Base-by-base conservation (phyloP, 2,329 filamentous ascomycete genomes). In the Graphilbum ipis-grandicollis region DNA sequence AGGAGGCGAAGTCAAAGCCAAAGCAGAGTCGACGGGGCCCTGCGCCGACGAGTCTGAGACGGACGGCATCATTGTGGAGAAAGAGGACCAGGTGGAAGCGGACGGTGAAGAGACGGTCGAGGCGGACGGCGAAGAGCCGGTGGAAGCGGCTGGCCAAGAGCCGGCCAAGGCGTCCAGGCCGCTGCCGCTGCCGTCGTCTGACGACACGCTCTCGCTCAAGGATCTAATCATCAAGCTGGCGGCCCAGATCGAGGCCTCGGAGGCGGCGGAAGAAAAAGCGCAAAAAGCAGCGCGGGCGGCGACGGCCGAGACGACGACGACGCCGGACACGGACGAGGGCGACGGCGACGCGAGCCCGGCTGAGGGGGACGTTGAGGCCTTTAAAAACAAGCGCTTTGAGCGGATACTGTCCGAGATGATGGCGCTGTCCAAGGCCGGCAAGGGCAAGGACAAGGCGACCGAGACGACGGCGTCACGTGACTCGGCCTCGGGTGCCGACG, bases 141-240 rank as follows among this genome's bases (percentile, higher is more conserved):
- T n/a, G n/a, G n/a, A n/a, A n/a, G n/a, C n/a, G n/a, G n/a, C n/a
- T n/a, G n/a, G n/a, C n/a, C n/a, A n/a, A n/a, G n/a, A n/a, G n/a
- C n/a, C n/a, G n/a, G n/a, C n/a, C n/a, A n/a, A n/a, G n/a, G n/a
- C n/a, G n/a, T n/a, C n/a, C n/a, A n/a, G n/a, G n/a, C n/a, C n/a
- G n/a, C n/a, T n/a, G n/a, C n/a, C n/a, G n/a, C n/a, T n/a, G n/a
- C n/a, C 26, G 21, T 6, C 6, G 6, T 28, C 26, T 13, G 26
- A 28, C 26, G 41, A 37, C 12, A 39, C 48, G 12, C 47, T 51
- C 18, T 45, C 45, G 15, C 50, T 68, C 34, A 60, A 61, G 39
- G 61, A 70, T 35, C 56, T 72, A 19, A 68, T 74, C 38, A 50
- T 70, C 34, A 60, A 56, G 41, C 60, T 70, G 39, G 63, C 67